Conservation (phyloP, 345 rosid genomes). For the Balakata baccata region DNA sequence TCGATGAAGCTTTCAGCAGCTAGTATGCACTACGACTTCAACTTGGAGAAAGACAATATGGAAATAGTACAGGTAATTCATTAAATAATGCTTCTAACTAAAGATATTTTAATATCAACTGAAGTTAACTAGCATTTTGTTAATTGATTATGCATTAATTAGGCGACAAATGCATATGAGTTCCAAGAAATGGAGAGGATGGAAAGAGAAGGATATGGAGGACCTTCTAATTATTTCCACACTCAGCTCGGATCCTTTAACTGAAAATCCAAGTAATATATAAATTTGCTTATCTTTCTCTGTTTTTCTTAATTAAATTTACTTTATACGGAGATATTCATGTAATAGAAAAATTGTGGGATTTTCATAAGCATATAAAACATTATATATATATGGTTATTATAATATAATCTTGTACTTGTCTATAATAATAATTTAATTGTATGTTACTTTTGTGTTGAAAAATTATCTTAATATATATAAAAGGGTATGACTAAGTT, state of each 20-base stretch:
- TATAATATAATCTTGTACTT: constrained; percentile 8
- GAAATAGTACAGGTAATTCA: constrained; percentile 30
- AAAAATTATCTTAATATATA: background rate
- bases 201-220: constrained; percentile 38
- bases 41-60: constrained; percentile 34
- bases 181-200: constrained; percentile 27
- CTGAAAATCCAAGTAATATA: background rate
- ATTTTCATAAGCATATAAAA: background rate
- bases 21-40: constrained; percentile 40
- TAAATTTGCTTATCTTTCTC: background rate
- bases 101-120: background rate
- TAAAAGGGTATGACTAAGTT: too few species aligned
- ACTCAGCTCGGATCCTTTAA: constrained; percentile 21
- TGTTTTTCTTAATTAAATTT: background rate
- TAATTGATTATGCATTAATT: constrained; percentile 14
- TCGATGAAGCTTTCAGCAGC: constrained; percentile 65
- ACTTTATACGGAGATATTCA: background rate
- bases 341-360: background rate
- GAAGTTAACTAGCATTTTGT: background rate
- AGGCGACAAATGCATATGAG: constrained; percentile 29
- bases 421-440: background rate
- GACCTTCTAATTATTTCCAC: constrained; percentile 20
- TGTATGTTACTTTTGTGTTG: background rate
- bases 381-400: background rate
- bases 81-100: background rate